phyloP scores from a whole-genome alignment of 164 flowering plant genomes.

The Macadamia integrifolia region DNA sequence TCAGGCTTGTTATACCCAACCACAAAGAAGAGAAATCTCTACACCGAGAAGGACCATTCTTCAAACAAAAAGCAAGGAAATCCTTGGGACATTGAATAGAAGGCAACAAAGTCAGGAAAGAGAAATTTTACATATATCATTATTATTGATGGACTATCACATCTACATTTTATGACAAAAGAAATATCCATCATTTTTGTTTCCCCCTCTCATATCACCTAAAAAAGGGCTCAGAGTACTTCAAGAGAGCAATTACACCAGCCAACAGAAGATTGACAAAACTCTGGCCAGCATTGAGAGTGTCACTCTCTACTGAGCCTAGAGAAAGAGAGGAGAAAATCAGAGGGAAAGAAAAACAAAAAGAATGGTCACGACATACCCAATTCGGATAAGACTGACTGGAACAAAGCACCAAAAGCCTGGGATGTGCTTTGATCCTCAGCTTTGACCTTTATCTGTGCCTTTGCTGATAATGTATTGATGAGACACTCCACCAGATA shows the following conservation, averaged over 20 bases:
- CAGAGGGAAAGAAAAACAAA: neutral
- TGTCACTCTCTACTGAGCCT: neutral
- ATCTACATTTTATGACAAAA: too few relatives aligned
- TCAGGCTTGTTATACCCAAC: too few relatives aligned
- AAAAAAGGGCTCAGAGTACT: too few relatives aligned
- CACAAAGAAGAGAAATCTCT: too few relatives aligned
- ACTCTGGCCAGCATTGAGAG: neutral
- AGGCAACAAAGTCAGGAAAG: too few relatives aligned
- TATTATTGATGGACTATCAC: too few relatives aligned
- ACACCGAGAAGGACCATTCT: too few relatives aligned
- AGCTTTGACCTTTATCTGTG: slow-evolving; percentile 78
- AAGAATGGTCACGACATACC: slow-evolving; percentile 28
- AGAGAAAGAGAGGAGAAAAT: neutral
- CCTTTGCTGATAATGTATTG: slow-evolving; percentile 77
- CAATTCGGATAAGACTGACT: slow-evolving; percentile 64
- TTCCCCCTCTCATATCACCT: too few relatives aligned
- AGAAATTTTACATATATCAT: too few relatives aligned
- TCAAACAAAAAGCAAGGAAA: too few relatives aligned
- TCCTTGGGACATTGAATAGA: too few relatives aligned
- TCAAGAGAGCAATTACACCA: neutral
- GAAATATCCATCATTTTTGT: too few relatives aligned
- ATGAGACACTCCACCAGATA: slow-evolving; percentile 82
- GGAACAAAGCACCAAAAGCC: slow-evolving; percentile 63
- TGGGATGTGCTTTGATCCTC: slow-evolving; percentile 73
- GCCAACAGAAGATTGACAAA: neutral